Evolutionary conservation across 306 rosid species (phyloP), one percentile per base, ranked within the genome.

Genomic region (Cucurbita argyrosperma): DNA sequence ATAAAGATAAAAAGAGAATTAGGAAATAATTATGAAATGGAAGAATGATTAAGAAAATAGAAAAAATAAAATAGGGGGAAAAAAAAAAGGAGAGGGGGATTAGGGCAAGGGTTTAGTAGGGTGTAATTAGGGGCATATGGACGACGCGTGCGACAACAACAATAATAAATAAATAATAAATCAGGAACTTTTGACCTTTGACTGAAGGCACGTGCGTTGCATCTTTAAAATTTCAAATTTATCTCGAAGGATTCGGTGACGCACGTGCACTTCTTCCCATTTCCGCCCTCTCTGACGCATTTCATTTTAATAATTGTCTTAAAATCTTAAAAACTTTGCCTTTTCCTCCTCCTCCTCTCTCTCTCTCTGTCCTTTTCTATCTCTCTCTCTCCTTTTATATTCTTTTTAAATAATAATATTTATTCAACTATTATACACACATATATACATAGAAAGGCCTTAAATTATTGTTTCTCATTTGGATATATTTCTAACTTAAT

Each of bases 161-260:
- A 26, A n/a, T 30, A 54, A 49, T 74, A 59, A 74, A 74, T 12
- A 51, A 37, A 45, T 39, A 42, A 74, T 37, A 54, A 45, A 75
- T 40, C 2, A 45, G 39, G 42, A 1, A 37, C 79, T 66, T 76
- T 76, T 63, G 79, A 76, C 79, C 79, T 64, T 76, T 76, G 79
- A 76, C 79, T 21, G 55, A 37, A 66, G 79, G 79, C 74, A 76
- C 79, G 79, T 76, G 79, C 79, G 79, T 55, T 49, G 51, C 21
- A 35, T 64, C 79, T 76, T 74, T 74, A 13, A 60, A 45, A 62
- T 49, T 76, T 62, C 19, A 50, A 76, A 76, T n/a, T 63, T 65
- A 35, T 64, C 79, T 76, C 79, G 79, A 66, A 63, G 62, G 73
- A 52, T 64, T 63, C 79, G 74, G 79, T 74, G 51, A 39, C 64